phyloP scores from a whole-genome alignment of 352 stramenopile species.

The Phytopythium litorale region DNA sequence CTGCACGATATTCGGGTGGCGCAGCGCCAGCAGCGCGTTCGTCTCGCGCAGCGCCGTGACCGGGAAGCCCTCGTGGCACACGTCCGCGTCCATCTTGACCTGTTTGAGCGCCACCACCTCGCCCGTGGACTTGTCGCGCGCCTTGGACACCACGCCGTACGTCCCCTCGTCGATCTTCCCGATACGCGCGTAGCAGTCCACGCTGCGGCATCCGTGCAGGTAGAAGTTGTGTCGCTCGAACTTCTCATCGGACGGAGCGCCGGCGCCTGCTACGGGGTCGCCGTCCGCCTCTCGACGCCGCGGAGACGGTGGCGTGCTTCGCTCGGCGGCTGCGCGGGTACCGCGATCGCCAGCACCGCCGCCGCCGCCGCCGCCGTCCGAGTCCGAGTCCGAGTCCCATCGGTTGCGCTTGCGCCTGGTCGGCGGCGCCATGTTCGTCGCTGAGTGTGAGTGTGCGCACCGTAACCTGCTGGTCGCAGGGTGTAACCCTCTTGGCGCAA shows the following conservation, averaged over 20 bases:
- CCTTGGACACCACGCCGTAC: slow-evolving; percentile 97
- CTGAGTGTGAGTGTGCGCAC: too few relatives aligned
- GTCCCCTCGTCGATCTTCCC: slow-evolving; percentile 95
- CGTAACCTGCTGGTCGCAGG: too few relatives aligned
- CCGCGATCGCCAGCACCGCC: slow-evolving; percentile 12
- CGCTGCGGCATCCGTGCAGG: slow-evolving; percentile 88
- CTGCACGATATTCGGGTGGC: slow-evolving; percentile 86
- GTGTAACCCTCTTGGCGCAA: too few relatives aligned
- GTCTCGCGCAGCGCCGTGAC: slow-evolving; percentile 84
- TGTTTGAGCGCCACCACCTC: slow-evolving; percentile 94
- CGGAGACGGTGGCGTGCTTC: neutral
- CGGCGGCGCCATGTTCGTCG: neutral
- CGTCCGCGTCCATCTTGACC: slow-evolving; percentile 77
- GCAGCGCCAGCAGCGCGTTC: slow-evolving; percentile 76
- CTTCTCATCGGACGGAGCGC: neutral
- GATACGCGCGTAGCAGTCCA: slow-evolving; percentile 94
- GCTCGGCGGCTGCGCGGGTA: slow-evolving; percentile 2
- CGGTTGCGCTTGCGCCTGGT: slow-evolving; percentile 46
- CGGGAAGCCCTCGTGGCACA: slow-evolving; percentile 80
- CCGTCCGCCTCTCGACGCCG: neutral
- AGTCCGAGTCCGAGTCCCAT: slow-evolving; percentile 73
- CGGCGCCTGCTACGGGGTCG: neutral
- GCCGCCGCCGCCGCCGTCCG: slow-evolving; percentile 21
- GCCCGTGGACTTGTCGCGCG: slow-evolving; percentile 82
- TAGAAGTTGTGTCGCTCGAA: slow-evolving; percentile 62